A percentile compares a stretch with the other conserved stretches of the same genome.
phyloP scores from a whole-genome alignment of 805 yeast species.

The Pichia kluyveri region DNA sequence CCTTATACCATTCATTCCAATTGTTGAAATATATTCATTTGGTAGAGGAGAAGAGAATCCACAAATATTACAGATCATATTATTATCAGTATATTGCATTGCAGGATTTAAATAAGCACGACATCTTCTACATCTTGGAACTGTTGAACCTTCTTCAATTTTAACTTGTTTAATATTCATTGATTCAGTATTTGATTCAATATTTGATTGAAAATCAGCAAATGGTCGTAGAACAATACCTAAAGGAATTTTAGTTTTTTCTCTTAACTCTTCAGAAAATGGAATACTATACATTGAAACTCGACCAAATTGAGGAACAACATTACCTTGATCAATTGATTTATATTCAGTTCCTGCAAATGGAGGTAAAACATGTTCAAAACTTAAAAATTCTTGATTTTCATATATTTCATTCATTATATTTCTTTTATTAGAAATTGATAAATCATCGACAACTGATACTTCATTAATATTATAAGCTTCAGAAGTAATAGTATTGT shows the following conservation, averaged over 20 bases:
- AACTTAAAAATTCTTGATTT: slow-evolving; percentile 50
- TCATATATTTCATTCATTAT: slow-evolving; percentile 27
- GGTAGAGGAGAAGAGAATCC: slow-evolving; percentile 66
- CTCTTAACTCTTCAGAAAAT: slow-evolving; percentile 55
- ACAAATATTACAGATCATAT: slow-evolving; percentile 81
- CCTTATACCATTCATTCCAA: slow-evolving; percentile 54
- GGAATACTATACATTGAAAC: slow-evolving; percentile 81
- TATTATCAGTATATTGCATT: slow-evolving; percentile 56
- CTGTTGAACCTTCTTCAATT: slow-evolving; percentile 46
- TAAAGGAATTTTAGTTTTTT: slow-evolving; percentile 66
- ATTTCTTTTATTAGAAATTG: slow-evolving; percentile 28
- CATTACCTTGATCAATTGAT: slow-evolving; percentile 74
- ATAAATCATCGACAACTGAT: slow-evolving; percentile 20
- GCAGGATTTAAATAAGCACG: slow-evolving; percentile 84
- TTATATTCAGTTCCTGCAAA: slow-evolving; percentile 62
- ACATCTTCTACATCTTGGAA: slow-evolving; percentile 88
- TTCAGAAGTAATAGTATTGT: background rate
- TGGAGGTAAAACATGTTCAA: slow-evolving; percentile 77
- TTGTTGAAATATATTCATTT: slow-evolving; percentile 51
- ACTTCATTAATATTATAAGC: slow-evolving; percentile 2
- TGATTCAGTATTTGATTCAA: slow-evolving; percentile 8
- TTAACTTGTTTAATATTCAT: slow-evolving; percentile 56
- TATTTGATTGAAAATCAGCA: slow-evolving; percentile 37
- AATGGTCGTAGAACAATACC: slow-evolving; percentile 81
- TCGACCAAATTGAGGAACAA: slow-evolving; percentile 73